These are phyloP conservation scores for Saccharum officinarum DNA, from an alignment of 176 grass and related monocot species.

Conservation along the genomic window DNA sequence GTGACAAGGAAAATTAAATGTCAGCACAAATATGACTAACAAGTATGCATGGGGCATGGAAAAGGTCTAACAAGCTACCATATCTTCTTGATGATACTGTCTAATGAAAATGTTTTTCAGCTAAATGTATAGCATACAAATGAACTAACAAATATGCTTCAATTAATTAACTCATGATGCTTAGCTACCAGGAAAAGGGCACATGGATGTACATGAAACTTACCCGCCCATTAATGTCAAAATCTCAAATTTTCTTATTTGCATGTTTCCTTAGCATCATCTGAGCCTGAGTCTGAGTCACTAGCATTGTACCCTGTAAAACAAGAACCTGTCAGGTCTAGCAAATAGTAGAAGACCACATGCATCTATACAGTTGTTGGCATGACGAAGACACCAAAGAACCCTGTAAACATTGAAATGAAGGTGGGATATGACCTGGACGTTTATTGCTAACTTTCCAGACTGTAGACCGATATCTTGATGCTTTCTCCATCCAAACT, in stretches of 20 bases:
- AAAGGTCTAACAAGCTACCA: not conserved
- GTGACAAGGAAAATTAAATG: constrained; percentile 11
- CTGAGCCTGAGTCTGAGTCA: constrained; percentile 93
- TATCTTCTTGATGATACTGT: not conserved
- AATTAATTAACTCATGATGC: constrained; percentile 17
- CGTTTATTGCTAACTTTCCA: constrained; percentile 78
- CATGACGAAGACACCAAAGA: not conserved
- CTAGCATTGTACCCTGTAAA: constrained; percentile 90
- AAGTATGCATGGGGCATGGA: not conserved
- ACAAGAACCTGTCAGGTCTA: constrained; percentile 24
- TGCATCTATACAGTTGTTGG: not conserved
- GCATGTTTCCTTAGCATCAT: constrained; percentile 52
- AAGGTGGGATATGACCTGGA: constrained; percentile 56
- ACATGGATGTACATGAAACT: constrained; percentile 10
- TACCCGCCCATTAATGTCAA: constrained; percentile 27
- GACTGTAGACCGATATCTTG: constrained; percentile 72
- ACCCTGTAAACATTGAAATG: not conserved
- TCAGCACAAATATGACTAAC: not conserved
- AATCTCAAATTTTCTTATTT: constrained; percentile 45
- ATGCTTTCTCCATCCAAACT: constrained; percentile 89
- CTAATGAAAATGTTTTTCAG: constrained; percentile 6
- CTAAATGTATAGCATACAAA: not conserved
- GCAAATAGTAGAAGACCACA: constrained; percentile 23
- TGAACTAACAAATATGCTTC: constrained; percentile 19
- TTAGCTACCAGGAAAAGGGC: not conserved